These are phyloP conservation scores for Leccinum griseonigrum DNA, from an alignment of 1,284 basidiomycete genomes.

Conservation along the genomic window DNA sequence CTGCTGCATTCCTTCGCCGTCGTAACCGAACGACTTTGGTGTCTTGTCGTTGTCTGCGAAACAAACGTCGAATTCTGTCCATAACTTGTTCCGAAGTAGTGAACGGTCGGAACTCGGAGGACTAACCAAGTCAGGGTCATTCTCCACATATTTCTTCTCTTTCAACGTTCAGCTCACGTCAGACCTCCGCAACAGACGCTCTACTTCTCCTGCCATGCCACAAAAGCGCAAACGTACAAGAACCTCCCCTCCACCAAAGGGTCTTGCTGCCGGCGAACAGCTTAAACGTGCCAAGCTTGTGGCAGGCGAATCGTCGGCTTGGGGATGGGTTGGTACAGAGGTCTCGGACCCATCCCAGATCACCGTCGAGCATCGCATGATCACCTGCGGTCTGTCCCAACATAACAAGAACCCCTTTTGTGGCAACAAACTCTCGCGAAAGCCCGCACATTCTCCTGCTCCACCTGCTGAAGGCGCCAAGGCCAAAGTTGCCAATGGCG, in stretches of 20 bases:
- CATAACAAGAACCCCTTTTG: constrained; percentile 50
- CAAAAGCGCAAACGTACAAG: constrained; percentile 58
- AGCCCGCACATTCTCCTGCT: constrained; percentile 14
- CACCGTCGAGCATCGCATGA: constrained; percentile 58
- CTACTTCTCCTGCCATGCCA: constrained; percentile 41
- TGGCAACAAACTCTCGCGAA: constrained; percentile 48
- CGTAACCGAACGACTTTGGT: constrained; percentile 21
- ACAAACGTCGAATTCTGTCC: constrained; percentile 21
- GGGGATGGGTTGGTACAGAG: constrained; percentile 78
- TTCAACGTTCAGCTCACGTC: constrained; percentile 9
- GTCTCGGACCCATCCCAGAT: constrained; percentile 55
- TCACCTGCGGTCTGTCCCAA: constrained; percentile 64
- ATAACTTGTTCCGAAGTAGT: neutral
- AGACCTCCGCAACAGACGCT: constrained; percentile 1
- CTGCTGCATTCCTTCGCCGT: constrained; percentile 25
- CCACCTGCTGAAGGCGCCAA: constrained; percentile 3
- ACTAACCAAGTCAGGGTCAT: constrained; percentile 17
- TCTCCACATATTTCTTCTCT: constrained; percentile 17
- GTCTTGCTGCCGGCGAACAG: constrained; percentile 55
- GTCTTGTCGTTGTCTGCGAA: constrained; percentile 17
- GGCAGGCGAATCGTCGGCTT: constrained; percentile 48
- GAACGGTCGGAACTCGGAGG: constrained; percentile 27
- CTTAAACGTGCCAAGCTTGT: constrained; percentile 56
- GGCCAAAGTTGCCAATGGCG: constrained; percentile 31
- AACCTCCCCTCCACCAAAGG: constrained; percentile 45